Conservation (phyloP, 2,329 filamentous ascomycete genomes). For the Talaromyces sp. region DNA sequence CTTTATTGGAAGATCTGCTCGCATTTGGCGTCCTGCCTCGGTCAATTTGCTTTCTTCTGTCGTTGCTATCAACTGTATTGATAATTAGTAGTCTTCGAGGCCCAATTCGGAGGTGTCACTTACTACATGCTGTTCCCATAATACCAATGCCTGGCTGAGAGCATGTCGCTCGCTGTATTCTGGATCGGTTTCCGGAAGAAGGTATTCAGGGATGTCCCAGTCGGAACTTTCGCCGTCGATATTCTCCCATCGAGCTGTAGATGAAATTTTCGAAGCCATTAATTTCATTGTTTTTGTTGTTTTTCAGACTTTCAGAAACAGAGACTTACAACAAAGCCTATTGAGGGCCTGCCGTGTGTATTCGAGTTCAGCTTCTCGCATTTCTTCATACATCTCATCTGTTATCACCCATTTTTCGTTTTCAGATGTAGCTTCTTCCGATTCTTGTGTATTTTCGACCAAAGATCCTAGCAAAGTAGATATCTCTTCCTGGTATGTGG, state of each 20-base stretch:
- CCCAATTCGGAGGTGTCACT: not conserved
- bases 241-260: not conserved
- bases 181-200: constrained; percentile 3
- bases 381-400: constrained; percentile 18
- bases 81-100: not conserved
- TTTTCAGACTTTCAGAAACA: not conserved
- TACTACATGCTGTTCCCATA: constrained; percentile 1
- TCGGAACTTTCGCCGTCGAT: not conserved
- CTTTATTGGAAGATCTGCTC: not conserved
- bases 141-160: constrained; percentile 10
- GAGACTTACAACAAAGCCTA: not conserved
- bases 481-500: not conserved
- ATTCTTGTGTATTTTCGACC: not conserved
- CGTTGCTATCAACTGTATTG: not conserved
- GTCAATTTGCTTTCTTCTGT: not conserved
- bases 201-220: constrained; percentile 12
- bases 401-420: constrained; percentile 16
- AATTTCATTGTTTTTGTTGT: not conserved
- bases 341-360: not conserved
- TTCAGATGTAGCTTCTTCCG: not conserved
- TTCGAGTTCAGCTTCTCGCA: constrained; percentile 10
- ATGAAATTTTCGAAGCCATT: not conserved
- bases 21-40: not conserved
- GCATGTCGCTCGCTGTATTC: constrained; percentile 7
- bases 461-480: not conserved